These are phyloP conservation scores for Colletotrichum sp. DNA, from an alignment of 2,329 filamentous ascomycete species.

Conservation along the genomic window DNA sequence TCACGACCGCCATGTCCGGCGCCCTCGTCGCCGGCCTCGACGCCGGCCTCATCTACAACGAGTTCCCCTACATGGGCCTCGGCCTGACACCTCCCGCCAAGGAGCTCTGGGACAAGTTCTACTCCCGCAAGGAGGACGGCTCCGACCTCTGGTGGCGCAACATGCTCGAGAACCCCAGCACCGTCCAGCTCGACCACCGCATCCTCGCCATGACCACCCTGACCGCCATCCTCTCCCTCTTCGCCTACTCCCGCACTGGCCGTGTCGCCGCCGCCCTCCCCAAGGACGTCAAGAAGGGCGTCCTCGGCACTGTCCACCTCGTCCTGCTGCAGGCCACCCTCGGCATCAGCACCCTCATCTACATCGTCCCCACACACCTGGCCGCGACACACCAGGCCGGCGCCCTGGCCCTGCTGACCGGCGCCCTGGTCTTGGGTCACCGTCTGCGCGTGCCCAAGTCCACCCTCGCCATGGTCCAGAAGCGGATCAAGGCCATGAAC, in stretches of 20 bases:
- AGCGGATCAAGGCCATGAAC: conserved; percentile 38
- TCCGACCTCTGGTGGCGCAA: conserved; percentile 96
- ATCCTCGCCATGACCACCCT: conserved; percentile 91
- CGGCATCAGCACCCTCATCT: conserved; percentile 89
- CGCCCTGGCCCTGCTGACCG: conserved; percentile 82
- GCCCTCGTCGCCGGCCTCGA: conserved; percentile 94
- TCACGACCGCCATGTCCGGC: conserved; percentile 90
- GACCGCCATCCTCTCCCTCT: conserved; percentile 78
- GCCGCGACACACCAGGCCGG: conserved; percentile 94
- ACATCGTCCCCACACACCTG: conserved; percentile 87
- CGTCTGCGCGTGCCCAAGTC: conserved; percentile 76
- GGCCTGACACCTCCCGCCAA: conserved; percentile 80
- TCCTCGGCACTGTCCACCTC: conserved; percentile 82
- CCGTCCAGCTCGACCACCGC: conserved; percentile 95
- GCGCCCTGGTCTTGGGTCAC: conserved; percentile 79
- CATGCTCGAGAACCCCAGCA: conserved; percentile 93
- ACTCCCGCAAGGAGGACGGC: conserved; percentile 77
- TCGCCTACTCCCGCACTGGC: conserved; percentile 77
- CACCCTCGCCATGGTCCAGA: conserved; percentile 64
- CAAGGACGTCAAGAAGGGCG: conserved; percentile 67
- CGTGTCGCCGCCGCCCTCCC: conserved; percentile 65
- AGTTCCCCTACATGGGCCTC: conserved; percentile 94
- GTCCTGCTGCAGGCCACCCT: conserved; percentile 82
- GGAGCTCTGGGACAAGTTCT: conserved; percentile 87
- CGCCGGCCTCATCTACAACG: conserved; percentile 97